Percentiles rank a stretch among this genome's conserved stretches.
Evolutionary conservation across 441 rosid species (phyloP).

Genomic region (Cnidoscolus chayamansa): DNA sequence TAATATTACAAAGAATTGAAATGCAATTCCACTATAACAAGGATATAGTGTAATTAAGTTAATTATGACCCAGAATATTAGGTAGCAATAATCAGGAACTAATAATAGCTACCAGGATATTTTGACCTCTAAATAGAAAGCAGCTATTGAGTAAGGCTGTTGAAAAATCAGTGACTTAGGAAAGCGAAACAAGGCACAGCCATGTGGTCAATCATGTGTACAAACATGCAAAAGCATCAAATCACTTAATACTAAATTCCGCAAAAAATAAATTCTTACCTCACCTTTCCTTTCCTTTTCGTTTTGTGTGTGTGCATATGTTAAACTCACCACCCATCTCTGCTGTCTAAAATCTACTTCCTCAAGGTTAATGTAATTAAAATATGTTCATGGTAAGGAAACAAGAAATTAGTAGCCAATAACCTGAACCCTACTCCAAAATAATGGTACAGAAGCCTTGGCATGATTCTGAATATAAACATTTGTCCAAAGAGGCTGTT

Average conservation of each 20-base stretch:
- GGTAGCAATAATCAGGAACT: neutral
- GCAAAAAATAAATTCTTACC: neutral
- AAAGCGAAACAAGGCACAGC: neutral
- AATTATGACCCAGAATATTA: neutral
- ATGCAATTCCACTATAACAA: neutral
- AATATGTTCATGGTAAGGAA: neutral
- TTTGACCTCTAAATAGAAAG: neutral
- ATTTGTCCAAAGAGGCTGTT: constrained; percentile 70
- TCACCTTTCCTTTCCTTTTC: neutral
- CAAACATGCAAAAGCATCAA: constrained; percentile 1
- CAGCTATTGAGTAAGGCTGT: neutral
- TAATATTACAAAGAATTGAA: neutral
- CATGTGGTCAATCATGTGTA: neutral
- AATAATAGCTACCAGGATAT: neutral
- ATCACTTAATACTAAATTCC: constrained; percentile 2
- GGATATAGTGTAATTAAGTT: neutral
- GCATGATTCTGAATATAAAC: constrained; percentile 49
- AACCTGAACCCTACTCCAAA: constrained; percentile 82
- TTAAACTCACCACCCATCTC: neutral
- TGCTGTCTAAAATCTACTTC: neutral
- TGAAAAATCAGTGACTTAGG: neutral
- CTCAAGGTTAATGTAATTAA: neutral
- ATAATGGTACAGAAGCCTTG: constrained; percentile 68
- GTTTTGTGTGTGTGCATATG: neutral
- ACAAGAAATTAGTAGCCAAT: constrained; percentile 2